Evolutionary conservation across 2,329 filamentous ascomycete genomes (phyloP).

Genomic region (Colletotrichum endophyticum): DNA sequence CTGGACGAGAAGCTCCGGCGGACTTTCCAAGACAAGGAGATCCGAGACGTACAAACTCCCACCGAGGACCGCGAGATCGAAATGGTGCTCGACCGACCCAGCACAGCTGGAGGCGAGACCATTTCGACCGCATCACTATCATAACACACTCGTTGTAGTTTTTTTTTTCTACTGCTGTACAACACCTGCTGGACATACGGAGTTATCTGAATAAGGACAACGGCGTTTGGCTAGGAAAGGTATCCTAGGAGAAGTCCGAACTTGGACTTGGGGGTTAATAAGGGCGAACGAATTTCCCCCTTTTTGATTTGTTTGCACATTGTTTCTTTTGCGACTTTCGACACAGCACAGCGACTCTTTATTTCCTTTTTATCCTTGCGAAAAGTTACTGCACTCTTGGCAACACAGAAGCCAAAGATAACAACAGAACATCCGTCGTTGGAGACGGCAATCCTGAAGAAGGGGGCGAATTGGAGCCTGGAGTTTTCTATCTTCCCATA

Average conservation of each 20-base stretch:
- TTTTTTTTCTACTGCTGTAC: constrained; percentile 5
- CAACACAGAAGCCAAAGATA: neutral
- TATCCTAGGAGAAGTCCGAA: neutral
- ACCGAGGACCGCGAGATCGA: constrained; percentile 38
- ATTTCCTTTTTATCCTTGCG: neutral
- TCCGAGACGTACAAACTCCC: constrained; percentile 32
- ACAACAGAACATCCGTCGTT: neutral
- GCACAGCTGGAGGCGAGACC: neutral
- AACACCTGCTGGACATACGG: constrained; percentile 4
- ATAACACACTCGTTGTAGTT: constrained; percentile 21
- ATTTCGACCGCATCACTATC: constrained; percentile 28
- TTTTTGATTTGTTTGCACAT: neutral
- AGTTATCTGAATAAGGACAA: neutral
- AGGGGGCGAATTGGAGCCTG: constrained; percentile 6
- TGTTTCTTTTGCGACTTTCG: neutral
- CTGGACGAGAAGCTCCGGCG: constrained; percentile 74
- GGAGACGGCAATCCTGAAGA: neutral
- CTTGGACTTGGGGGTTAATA: neutral
- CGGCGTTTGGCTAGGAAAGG: constrained; percentile 3
- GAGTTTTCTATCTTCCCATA: constrained; percentile 8
- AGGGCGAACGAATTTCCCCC: neutral
- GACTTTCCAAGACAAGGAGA: constrained; percentile 36
- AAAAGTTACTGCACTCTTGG: neutral
- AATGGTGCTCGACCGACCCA: constrained; percentile 23
- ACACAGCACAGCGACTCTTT: neutral